These are phyloP conservation scores for Bidens hawaiensis DNA, from an alignment of 140 eudicot genomes.

Conservation along the genomic window DNA sequence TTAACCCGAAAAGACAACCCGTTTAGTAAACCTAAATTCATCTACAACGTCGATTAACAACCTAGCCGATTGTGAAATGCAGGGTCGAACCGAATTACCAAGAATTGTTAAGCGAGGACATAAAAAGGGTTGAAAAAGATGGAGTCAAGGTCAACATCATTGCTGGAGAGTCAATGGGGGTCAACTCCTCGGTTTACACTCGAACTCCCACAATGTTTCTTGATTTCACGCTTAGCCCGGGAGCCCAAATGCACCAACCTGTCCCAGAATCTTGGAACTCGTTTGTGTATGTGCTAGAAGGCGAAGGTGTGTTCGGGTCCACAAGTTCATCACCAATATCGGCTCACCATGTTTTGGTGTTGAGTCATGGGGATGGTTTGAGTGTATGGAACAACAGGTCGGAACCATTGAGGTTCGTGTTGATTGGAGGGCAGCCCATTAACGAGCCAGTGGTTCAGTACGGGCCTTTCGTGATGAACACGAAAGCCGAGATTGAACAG, in stretches of 20 bases:
- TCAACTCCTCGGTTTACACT: conserved; percentile 75
- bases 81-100: conserved; percentile 96
- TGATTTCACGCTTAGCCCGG: conserved; percentile 69
- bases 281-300: conserved; percentile 64
- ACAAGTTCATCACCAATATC: conserved; percentile 39
- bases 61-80: neutral
- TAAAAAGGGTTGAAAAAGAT: conserved; percentile 46
- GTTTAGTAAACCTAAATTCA: too few species aligned
- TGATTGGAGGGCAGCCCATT: conserved; percentile 80
- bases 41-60: neutral
- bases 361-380: conserved; percentile 77
- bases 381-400: conserved; percentile 81
- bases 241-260: conserved; percentile 57
- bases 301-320: conserved; percentile 77
- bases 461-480: conserved; percentile 99
- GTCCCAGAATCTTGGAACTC: conserved; percentile 83
- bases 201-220: conserved; percentile 92
- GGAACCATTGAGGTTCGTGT: conserved; percentile 50
- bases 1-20: too few species aligned
- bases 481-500: conserved; percentile 71
- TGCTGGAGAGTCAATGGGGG: conserved; percentile 98
- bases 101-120: conserved; percentile 61
- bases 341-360: conserved; percentile 71
- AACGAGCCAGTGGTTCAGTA: conserved; percentile 83
- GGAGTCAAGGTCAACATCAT: conserved; percentile 76